Evolutionary conservation across 1,284 basidiomycete genomes (phyloP).

Genomic region (Coniferiporia weirii): DNA sequence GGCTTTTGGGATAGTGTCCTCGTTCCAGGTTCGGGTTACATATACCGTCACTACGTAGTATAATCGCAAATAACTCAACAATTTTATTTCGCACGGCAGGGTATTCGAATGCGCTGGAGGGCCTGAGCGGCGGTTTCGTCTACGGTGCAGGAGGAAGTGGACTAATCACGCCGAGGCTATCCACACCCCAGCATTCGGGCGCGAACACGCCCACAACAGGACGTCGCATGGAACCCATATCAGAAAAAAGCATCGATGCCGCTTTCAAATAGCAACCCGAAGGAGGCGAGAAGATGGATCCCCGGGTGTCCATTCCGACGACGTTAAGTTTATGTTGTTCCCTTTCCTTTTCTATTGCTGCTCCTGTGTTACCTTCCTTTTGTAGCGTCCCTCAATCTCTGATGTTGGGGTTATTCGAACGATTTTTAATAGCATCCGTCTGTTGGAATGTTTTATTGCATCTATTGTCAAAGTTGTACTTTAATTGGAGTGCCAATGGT

Average conservation of each 20-base stretch:
- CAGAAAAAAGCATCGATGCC: constrained; percentile 14
- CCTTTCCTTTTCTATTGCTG: neutral
- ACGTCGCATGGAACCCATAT: constrained; percentile 8
- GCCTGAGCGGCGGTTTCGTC: constrained; percentile 74
- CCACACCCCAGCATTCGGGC: constrained; percentile 34
- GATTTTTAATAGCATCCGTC: no score
- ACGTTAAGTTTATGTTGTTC: neutral
- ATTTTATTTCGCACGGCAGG: constrained; percentile 38
- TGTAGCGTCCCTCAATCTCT: neutral
- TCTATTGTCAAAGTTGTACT: neutral
- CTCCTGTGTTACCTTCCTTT: neutral
- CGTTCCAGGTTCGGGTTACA: constrained; percentile 59
- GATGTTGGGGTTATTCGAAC: neutral
- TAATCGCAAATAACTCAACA: constrained; percentile 9
- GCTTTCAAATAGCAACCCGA: constrained; percentile 13
- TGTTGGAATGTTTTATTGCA: neutral
- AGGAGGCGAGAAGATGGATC: constrained; percentile 9
- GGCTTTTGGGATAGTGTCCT: constrained; percentile 83
- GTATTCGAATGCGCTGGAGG: constrained; percentile 71
- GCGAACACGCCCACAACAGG: constrained; percentile 29
- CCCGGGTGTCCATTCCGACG: neutral
- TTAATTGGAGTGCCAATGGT: neutral
- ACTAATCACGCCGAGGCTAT: constrained; percentile 51
- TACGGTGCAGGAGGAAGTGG: constrained; percentile 76
- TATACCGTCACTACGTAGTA: constrained; percentile 2